Base-by-base conservation (phyloP, 768 basidiomycete genomes). In the Paxillus ammoniavirescens region DNA sequence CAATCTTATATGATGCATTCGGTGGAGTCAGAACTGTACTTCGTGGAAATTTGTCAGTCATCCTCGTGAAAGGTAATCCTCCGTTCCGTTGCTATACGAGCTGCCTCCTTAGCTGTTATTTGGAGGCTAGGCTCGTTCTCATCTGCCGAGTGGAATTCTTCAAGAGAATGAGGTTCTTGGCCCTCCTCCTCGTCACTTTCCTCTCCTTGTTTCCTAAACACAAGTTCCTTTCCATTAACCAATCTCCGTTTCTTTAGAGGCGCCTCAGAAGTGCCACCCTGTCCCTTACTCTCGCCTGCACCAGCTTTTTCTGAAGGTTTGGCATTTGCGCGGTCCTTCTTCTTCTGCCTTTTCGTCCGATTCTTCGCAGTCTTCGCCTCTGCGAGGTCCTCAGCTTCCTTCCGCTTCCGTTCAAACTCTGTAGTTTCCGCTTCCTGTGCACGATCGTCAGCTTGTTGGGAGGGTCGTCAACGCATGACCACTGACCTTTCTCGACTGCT, bases 321-420 rank as follows among this genome's bases (percentile, higher is more conserved):
- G 73, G 45, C 67, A 68, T 87, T 85, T 37, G 81, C 70, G 47
- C 83, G 75, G 58, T 81, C 87, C 69, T 95, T 98, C 77, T 93
- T 92, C 78, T 96, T 97, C 70, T 87, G 90, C 42, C 97, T 76
- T 69, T 91, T 98, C 14, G 91, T 90, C 17, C 97, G 82, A 69
- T 99, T 99, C 75, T 94, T 98, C 12, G 92, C 87, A 0, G 96
- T 98, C 75, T 94, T 97, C 2, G 87, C 85, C 43, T 96, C 87
- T 0, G 89, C 84, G 3, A 72, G 63, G 28, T 84, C 85, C 33
- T 91, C 86, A 26, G 85, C 80, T 55, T 86, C 88, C 42, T 76
- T 79, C 64, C 86, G 82, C 60, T 86, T 88, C 45, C 72, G 79
- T 61, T 89, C 86, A 61, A 95, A 97, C 46, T 89, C 94, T 9